Conservation (phyloP, 164 flowering plant species). For the Berberis vulgaris region DNA sequence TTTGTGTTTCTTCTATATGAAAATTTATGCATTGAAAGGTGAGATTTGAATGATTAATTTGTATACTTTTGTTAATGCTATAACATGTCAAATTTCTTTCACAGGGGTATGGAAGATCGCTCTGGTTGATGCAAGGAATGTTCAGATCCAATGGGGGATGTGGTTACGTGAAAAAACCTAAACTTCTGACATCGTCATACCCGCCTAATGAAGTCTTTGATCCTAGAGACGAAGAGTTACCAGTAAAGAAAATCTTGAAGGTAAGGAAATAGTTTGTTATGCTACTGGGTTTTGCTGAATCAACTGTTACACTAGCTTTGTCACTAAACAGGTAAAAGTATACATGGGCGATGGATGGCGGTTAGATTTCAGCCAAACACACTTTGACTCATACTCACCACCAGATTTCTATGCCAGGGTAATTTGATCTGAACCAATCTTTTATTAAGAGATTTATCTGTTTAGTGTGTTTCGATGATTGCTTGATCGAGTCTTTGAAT, state of each 20-base stretch:
- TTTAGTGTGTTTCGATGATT: background rate
- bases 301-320: background rate
- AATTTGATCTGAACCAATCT: background rate
- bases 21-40: background rate
- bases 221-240: conserved; percentile 18
- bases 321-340: conserved; percentile 26
- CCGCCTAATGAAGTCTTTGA: conserved; percentile 20
- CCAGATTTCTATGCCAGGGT: conserved; percentile 39
- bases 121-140: conserved; percentile 14
- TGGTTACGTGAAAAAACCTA: conserved; percentile 49
- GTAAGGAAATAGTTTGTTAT: conserved; percentile 9
- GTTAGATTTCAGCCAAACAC: conserved; percentile 27
- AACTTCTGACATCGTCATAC: conserved; percentile 19
- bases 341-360: conserved; percentile 51
- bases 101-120: conserved; percentile 12
- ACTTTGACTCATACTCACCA: conserved; percentile 31
- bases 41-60: background rate
- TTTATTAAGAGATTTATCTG: background rate
- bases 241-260: conserved; percentile 34
- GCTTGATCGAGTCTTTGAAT: too few relatives aligned
- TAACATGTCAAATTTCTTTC: background rate
- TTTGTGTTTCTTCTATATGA: background rate
- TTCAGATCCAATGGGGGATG: conserved; percentile 44
- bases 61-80: background rate
- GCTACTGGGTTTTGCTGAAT: background rate